Evolutionary conservation across 2,329 filamentous ascomycete genomes (phyloP), one percentile per base, ranked within the genome.

Genomic region (Pseudopyrenochaeta lycopersici): DNA sequence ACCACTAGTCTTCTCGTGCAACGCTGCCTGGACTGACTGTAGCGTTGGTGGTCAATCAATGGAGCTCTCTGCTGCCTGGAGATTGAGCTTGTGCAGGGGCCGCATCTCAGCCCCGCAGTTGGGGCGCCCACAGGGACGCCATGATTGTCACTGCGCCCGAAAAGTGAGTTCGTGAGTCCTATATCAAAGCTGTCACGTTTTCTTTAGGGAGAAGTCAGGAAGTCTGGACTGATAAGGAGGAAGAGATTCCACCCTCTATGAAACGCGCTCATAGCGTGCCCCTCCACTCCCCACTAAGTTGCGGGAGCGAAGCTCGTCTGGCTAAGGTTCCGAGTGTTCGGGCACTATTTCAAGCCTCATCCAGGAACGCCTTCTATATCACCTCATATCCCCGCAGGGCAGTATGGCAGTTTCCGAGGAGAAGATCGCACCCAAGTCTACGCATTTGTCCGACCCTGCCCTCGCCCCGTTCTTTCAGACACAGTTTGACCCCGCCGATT

Each of bases 401-500:
- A 52, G 29, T 60, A 75, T 73, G 70, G 66, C 70, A 12, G 62
- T 69, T 7, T 57, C 67, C 39, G 60, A 62, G 18, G 53, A 59
- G 17, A 60, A 45, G 32, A 47, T 57, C 4, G 46, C 58, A 11
- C 58, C 71, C 17, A 69, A 52, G 41, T 74, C 72, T 3, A 54
- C 81, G 49, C 86, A 93, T 73, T 83, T 91, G 32, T 79, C 88
- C 56, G 92, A 96, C 70, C 84, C 88, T 11, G 85, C 87, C 49
- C 83, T 96, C 2, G 85, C 86, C 51, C 87, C 89, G 49, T 97
- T 97, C 75, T 82, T 94, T 32, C 82, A 86, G 44, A 82, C 89
- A 4, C 81, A 84, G 39, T 98, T 98, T 76, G 91, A 97, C 74
- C 85, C 93, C 3, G 90, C 89, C 60, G 87, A 90, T 42, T 97